Conservation (phyloP, 371 early-diverging fungal species). For the Rhizopus arrhizus region DNA sequence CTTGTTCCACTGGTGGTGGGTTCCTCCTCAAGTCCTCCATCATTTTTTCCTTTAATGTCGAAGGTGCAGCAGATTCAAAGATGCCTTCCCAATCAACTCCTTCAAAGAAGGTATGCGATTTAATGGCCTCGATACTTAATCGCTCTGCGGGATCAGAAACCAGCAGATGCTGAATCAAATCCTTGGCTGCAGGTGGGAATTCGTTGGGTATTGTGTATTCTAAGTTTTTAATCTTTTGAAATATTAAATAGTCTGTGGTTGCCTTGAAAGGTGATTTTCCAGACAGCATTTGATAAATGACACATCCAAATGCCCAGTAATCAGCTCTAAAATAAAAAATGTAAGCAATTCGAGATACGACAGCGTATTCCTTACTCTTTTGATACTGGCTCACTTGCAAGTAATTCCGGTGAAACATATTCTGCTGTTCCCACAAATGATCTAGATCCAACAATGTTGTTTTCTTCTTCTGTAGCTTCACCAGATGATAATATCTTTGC, state of each 20-base stretch:
- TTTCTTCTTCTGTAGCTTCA: slow-evolving; percentile 8
- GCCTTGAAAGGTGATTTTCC: slow-evolving; percentile 97
- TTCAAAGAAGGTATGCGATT: slow-evolving; percentile 86
- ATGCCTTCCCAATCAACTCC: slow-evolving; percentile 82
- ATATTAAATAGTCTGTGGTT: slow-evolving; percentile 92
- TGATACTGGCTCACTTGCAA: slow-evolving; percentile 81
- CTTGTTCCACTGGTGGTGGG: slow-evolving; percentile 26
- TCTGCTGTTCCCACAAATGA: slow-evolving; percentile 98
- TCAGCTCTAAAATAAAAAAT: slow-evolving; percentile 71
- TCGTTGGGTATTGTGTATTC: slow-evolving; percentile 81
- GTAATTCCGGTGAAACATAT: slow-evolving; percentile 95
- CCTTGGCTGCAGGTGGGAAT: slow-evolving; percentile 68
- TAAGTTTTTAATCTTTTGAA: slow-evolving; percentile 88
- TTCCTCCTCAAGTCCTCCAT: slow-evolving; percentile 40
- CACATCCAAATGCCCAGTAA: slow-evolving; percentile 98
- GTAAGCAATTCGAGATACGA: neutral
- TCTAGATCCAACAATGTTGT: slow-evolving; percentile 47
- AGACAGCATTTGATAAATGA: slow-evolving; percentile 92
- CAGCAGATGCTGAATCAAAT: slow-evolving; percentile 75
- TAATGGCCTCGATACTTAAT: slow-evolving; percentile 75
- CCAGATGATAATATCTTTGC: slow-evolving; percentile 74
- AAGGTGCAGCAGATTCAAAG: slow-evolving; percentile 44
- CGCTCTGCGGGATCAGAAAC: slow-evolving; percentile 76
- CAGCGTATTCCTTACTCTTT: slow-evolving; percentile 47
- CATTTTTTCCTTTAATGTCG: slow-evolving; percentile 32